Evolutionary conservation across 2,329 filamentous ascomycete genomes (phyloP).

Genomic region (Coleophoma eucalyptorum): DNA sequence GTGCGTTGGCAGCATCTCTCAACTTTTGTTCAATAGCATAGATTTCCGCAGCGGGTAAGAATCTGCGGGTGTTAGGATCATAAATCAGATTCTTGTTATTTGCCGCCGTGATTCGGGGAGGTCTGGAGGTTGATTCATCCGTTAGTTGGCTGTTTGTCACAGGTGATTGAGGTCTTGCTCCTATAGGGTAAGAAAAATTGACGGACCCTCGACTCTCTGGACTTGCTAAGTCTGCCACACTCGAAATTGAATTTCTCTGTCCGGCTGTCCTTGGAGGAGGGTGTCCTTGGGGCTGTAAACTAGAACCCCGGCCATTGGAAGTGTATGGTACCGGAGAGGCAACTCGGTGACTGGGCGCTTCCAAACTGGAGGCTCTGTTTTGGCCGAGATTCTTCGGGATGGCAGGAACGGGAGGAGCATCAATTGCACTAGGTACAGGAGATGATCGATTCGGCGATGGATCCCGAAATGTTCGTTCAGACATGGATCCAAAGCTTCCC

Average conservation of each 20-base stretch:
- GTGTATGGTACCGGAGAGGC: slow-evolving; percentile 24
- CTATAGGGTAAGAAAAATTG: slow-evolving; percentile 52
- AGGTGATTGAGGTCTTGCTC: slow-evolving; percentile 24
- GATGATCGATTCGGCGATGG: slow-evolving; percentile 57
- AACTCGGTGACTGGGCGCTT: slow-evolving; percentile 27
- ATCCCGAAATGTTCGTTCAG: slow-evolving; percentile 80
- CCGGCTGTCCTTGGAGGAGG: slow-evolving; percentile 14
- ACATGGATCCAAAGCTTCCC: slow-evolving; percentile 78
- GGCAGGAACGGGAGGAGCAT: slow-evolving; percentile 71
- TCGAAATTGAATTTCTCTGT: slow-evolving; percentile 21
- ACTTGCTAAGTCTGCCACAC: slow-evolving; percentile 33
- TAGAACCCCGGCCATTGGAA: slow-evolving; percentile 24
- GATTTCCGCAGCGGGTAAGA: slow-evolving; percentile 47
- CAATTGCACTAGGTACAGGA: slow-evolving; percentile 32
- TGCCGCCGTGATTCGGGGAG: slow-evolving; percentile 18
- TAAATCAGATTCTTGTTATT: slow-evolving; percentile 50
- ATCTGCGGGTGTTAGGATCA: slow-evolving; percentile 62
- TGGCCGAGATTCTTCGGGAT: slow-evolving; percentile 52
- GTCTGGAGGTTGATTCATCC: slow-evolving; percentile 22
- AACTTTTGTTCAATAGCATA: slow-evolving; percentile 38
- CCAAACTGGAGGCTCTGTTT: slow-evolving; percentile 31
- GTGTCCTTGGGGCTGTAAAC: slow-evolving; percentile 17
- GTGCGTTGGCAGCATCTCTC: slow-evolving; percentile 33
- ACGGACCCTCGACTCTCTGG: slow-evolving; percentile 37
- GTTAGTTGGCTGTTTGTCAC: slow-evolving; percentile 25